Base-by-base conservation (phyloP, 805 yeast species). In the Deakozyma indianensis region DNA sequence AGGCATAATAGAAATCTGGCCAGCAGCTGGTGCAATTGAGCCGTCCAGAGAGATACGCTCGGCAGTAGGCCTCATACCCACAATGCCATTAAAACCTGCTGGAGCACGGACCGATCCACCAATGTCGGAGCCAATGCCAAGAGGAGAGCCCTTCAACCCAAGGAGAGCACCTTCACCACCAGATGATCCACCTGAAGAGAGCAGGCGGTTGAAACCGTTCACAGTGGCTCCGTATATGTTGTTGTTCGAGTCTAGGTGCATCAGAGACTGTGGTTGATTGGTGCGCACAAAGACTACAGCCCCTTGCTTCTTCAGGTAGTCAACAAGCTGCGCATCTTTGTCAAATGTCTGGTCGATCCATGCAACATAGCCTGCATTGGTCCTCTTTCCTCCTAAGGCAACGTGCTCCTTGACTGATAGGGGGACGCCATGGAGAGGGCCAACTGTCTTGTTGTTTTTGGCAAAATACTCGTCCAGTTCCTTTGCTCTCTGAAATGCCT, bases 361-460 rank as follows among this genome's bases (percentile, higher is more conserved):
- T 15, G 65, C 64, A 41, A 70, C 71, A 48, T 67, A 68, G 3
- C 80, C 81, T 50, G 72, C 59, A 15, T 74, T 58, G 3, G 78
- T 63, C 5, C 69, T 70, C 22, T 66, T 65, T 2, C 78, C 80
- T 44, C 61, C 61, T 44, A 76, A 53, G 46, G 69, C 65, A 45
- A 70, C 59, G 43, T 68, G 67, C 48, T 73, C 78, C 53, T 78
- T 78, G 46, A 78, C 64, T 0, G 82, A 75, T 23, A 78, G 62
- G 2, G 85, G 86, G 23, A 79, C 60, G 1, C 86, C 86, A 52
- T 79, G 84, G 42, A 79, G 66, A 1, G 82, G 79, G 24, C 84
- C 84, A 28, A 74, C 55, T 1, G 70, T 59, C 50, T 71, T 67
- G n/a, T 78, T 80, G 41, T 69, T 60, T 40, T 65, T 51, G 45